phyloP scores from a whole-genome alignment of 768 basidiomycete species.

The Agaricus subrufescens region DNA sequence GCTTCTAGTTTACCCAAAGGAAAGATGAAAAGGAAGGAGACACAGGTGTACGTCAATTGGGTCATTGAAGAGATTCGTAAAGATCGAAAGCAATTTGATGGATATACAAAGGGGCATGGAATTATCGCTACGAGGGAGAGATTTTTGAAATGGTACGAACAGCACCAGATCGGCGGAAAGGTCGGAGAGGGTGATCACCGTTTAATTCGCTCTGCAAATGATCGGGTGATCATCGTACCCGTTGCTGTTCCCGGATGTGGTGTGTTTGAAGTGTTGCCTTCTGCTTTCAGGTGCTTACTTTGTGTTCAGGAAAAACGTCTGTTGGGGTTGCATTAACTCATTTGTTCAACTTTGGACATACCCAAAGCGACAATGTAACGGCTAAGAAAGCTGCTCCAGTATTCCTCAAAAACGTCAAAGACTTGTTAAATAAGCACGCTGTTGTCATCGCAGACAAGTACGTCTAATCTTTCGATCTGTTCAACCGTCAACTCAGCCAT shows the following conservation, averaged over 20 bases:
- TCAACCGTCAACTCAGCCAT: background rate
- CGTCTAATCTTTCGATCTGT: conserved; percentile 16
- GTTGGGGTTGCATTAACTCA: conserved; percentile 75
- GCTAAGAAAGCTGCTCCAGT: conserved; percentile 66
- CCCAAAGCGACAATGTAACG: conserved; percentile 87
- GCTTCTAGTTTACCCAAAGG: conserved; percentile 47
- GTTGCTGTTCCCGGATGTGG: conserved; percentile 93
- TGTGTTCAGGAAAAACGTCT: conserved; percentile 73
- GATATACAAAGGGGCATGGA: conserved; percentile 68
- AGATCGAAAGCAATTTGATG: conserved; percentile 55
- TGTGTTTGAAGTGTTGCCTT: conserved; percentile 29
- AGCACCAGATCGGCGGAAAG: conserved; percentile 11
- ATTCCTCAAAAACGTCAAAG: conserved; percentile 71
- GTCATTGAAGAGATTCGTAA: conserved; percentile 68
- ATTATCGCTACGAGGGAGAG: conserved; percentile 80
- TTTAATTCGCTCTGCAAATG: conserved; percentile 25
- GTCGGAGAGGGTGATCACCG: conserved; percentile 19
- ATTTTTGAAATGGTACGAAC: conserved; percentile 67
- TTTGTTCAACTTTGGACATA: conserved; percentile 86
- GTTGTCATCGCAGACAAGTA: conserved; percentile 94
- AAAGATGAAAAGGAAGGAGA: conserved; percentile 76
- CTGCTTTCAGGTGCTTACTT: no score
- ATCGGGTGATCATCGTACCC: conserved; percentile 83
- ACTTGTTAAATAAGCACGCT: conserved; percentile 54
- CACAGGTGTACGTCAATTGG: conserved; percentile 78